Base-by-base conservation (phyloP, 345 rosid genomes). In the Salix suchowensis region DNA sequence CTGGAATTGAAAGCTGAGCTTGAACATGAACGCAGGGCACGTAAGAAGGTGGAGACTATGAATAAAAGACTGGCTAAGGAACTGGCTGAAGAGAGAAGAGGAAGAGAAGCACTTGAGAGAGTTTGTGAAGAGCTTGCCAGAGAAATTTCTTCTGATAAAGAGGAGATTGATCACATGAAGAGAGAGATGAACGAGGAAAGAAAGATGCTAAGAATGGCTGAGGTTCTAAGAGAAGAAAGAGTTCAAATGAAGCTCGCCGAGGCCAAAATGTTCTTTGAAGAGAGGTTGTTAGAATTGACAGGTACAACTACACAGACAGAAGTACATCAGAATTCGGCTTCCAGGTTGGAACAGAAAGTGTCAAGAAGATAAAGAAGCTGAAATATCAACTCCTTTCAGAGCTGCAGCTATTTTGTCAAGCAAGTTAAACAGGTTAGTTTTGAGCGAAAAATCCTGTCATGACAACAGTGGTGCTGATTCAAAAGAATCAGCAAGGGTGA, bases 221-320 rank as follows among this genome's bases (percentile, higher is more conserved):
- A 92, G 74, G 90, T 87, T 15, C 81, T 93, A 60, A 86, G 97
- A 65, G 98, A 95, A 81, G 97, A 91, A 75, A 85, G 97, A 78
- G 97, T 95, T 76, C 97, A 89, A 72, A 92, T 95, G 97, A 95
- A 92, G 86, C 84, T 95, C 40, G 78, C 88, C 1, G 98, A 91
- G 23, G 97, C 98, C 7, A 90, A 86, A 89, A 80, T 89, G 78
- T 65, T 88, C 58, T 89, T 89, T 21, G 92, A 91, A 48, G 94
- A 90, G 80, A 95, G 87, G 88, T 19, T 95, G 77, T 76, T 76
- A n/a, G 87, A 87, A 74, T 69, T 90, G 75, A 86, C 84, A 79
- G 82, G 77, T 65, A 74, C 72, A 70, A 69, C 72, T 34, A 81
- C 74, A 77, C 72, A 42, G 36, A 23, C 61, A 34, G 75, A 42